Evolutionary conservation across 805 yeast species (phyloP).

Genomic region (Aciculoconidium aculeatum): DNA sequence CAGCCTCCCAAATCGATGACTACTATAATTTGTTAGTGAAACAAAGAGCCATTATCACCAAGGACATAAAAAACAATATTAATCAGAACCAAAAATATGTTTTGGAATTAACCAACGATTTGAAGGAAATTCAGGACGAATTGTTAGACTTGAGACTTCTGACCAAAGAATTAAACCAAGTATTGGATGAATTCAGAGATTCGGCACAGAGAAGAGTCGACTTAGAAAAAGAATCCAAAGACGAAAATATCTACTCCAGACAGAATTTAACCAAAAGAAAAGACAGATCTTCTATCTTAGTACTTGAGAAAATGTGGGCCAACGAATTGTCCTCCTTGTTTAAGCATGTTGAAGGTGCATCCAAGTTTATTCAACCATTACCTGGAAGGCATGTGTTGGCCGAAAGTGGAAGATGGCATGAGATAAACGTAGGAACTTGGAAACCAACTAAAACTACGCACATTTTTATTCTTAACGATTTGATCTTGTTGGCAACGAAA

Average conservation of each 20-base stretch:
- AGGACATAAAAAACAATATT: constrained; percentile 54
- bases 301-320: constrained; percentile 79
- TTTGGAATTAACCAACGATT: constrained; percentile 51
- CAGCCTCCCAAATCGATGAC: constrained; percentile 67
- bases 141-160: constrained; percentile 55
- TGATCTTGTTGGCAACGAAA: constrained; percentile 66
- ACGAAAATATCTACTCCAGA: constrained; percentile 3
- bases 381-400: constrained; percentile 78
- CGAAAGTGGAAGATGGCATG: constrained; percentile 83
- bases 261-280: constrained; percentile 18
- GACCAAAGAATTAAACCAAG: constrained; percentile 54
- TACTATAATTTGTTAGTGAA: constrained; percentile 51
- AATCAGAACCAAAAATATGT: constrained; percentile 60
- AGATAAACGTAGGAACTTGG: constrained; percentile 79
- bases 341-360: constrained; percentile 88
- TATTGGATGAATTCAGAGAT: constrained; percentile 52
- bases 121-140: constrained; percentile 59
- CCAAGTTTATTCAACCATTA: constrained; percentile 62
- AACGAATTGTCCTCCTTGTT: constrained; percentile 62
- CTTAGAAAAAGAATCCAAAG: constrained; percentile 31
- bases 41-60: constrained; percentile 45
- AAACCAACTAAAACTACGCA: constrained; percentile 74
- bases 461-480: constrained; percentile 71
- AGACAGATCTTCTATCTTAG: constrained; percentile 65
- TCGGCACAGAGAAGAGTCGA: constrained; percentile 55